phyloP scores from a whole-genome alignment of 768 basidiomycete genomes.

The Mycena kentingensis region DNA sequence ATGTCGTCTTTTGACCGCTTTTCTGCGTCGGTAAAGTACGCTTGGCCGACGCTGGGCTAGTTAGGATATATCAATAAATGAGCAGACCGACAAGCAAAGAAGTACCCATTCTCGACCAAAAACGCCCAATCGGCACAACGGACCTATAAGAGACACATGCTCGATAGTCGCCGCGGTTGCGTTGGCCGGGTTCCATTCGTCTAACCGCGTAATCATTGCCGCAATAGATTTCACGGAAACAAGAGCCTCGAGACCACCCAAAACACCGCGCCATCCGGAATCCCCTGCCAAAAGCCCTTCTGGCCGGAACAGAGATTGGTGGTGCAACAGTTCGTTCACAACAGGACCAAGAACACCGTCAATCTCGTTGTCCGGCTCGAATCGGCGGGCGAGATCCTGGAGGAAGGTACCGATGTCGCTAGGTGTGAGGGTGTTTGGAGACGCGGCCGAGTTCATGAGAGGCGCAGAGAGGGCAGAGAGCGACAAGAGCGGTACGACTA shows the following conservation, averaged over 20 bases:
- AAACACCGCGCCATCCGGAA: conserved; percentile 81
- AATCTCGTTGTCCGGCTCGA: conserved; percentile 78
- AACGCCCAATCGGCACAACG: conserved; percentile 78
- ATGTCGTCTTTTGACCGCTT: conserved; percentile 73
- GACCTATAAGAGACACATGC: conserved; percentile 72
- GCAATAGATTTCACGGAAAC: conserved; percentile 85
- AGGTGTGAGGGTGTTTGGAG: conserved; percentile 55
- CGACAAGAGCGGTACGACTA: conserved; percentile 79
- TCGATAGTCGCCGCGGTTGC: conserved; percentile 68
- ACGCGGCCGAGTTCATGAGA: conserved; percentile 50
- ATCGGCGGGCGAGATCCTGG: conserved; percentile 79
- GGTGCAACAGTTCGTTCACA: conserved; percentile 60
- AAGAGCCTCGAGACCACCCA: conserved; percentile 79
- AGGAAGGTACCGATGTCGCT: conserved; percentile 80
- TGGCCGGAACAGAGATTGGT: conserved; percentile 60
- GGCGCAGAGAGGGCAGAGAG: conserved; percentile 70
- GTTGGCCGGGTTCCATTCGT: conserved; percentile 67
- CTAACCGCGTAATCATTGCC: conserved; percentile 72
- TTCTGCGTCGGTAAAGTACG: conserved; percentile 87
- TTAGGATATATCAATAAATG: conserved; percentile 16
- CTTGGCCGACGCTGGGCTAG: conserved; percentile 73
- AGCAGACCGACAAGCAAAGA: conserved; percentile 15
- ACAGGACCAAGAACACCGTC: conserved; percentile 79
- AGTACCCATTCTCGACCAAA: conserved; percentile 89
- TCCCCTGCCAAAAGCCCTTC: conserved; percentile 76